Percentiles rank a stretch among this genome's conserved stretches.
Evolutionary conservation across 2,329 filamentous ascomycete species (phyloP).

Genomic region (Parastagonospora avenae): DNA sequence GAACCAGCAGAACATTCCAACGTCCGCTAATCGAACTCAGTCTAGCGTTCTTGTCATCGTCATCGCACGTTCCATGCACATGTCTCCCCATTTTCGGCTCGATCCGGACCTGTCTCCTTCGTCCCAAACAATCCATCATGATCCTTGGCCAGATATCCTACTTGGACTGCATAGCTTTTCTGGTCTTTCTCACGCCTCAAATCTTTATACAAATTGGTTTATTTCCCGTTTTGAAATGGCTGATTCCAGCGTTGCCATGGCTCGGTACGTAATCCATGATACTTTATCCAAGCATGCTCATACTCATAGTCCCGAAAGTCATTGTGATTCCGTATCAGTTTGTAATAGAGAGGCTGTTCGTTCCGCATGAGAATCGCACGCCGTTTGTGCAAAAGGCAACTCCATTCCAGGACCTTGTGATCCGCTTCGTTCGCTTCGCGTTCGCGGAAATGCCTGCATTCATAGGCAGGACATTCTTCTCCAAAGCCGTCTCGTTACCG

Average conservation of each 20-base stretch:
- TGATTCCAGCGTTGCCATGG: conserved; percentile 69
- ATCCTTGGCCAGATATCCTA: conserved; percentile 76
- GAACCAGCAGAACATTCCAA: background rate
- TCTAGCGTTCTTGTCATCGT: conserved; percentile 12
- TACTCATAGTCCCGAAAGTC: conserved; percentile 52
- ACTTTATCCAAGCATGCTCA: conserved; percentile 21
- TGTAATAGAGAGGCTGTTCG: conserved; percentile 62
- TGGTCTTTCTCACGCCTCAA: conserved; percentile 72
- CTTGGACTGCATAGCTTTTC: conserved; percentile 75
- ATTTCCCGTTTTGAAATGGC: conserved; percentile 62
- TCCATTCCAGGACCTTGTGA: conserved; percentile 76
- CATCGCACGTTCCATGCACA: conserved; percentile 12
- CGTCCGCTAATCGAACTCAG: background rate
- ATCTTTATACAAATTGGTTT: conserved; percentile 71
- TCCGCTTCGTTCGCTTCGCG: conserved; percentile 78
- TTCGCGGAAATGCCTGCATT: conserved; percentile 72
- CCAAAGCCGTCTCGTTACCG: conserved; percentile 71
- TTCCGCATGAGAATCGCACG: conserved; percentile 52
- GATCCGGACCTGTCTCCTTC: too few relatives aligned
- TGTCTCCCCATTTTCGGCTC: background rate
- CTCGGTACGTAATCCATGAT: conserved; percentile 58
- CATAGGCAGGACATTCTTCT: conserved; percentile 78
- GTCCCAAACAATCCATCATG: conserved; percentile 54
- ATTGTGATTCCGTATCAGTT: conserved; percentile 64
- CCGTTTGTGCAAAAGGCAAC: conserved; percentile 73